A percentile compares a stretch with the other conserved stretches of the same genome.
Evolutionary conservation across 1,284 basidiomycete species (phyloP).

Genomic region (Puccinia sorghi): DNA sequence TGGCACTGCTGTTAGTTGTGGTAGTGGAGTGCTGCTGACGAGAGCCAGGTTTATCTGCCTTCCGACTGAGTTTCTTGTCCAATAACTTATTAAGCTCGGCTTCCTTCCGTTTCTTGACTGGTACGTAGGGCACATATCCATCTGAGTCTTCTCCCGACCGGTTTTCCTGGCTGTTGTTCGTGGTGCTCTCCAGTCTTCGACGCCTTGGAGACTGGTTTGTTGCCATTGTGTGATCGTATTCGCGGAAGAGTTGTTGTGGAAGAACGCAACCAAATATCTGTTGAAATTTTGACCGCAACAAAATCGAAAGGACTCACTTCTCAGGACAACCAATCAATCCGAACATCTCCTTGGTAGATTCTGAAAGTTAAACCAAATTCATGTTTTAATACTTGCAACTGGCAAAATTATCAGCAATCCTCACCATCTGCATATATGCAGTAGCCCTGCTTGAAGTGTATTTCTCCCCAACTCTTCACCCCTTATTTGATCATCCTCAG

Average conservation of each 20-base stretch:
- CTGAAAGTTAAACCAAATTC: no score
- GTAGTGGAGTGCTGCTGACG: conserved; percentile 8
- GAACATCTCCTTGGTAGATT: no score
- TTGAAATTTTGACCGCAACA: no score
- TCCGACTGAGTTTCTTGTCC: conserved; percentile 27
- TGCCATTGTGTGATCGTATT: neutral
- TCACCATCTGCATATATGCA: no score
- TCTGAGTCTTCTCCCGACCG: conserved; percentile 25
- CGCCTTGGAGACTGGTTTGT: conserved; percentile 14
- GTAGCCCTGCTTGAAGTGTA: no score
- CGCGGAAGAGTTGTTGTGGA: neutral
- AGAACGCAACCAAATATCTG: no score
- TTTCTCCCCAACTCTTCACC: no score
- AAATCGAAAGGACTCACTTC: no score
- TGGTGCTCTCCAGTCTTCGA: neutral
- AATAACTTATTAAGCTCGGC: conserved; percentile 33
- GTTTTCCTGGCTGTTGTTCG: neutral
- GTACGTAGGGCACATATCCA: conserved; percentile 46
- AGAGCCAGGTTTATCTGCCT: conserved; percentile 6
- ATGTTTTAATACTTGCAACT: no score
- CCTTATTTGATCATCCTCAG: no score
- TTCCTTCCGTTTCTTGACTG: conserved; percentile 45
- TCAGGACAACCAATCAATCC: no score
- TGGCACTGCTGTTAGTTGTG: neutral
- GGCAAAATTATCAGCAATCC: no score